Evolutionary conservation across 495 filamentous ascomycete genomes (phyloP).

Genomic region (Hypoxylon intermedium): DNA sequence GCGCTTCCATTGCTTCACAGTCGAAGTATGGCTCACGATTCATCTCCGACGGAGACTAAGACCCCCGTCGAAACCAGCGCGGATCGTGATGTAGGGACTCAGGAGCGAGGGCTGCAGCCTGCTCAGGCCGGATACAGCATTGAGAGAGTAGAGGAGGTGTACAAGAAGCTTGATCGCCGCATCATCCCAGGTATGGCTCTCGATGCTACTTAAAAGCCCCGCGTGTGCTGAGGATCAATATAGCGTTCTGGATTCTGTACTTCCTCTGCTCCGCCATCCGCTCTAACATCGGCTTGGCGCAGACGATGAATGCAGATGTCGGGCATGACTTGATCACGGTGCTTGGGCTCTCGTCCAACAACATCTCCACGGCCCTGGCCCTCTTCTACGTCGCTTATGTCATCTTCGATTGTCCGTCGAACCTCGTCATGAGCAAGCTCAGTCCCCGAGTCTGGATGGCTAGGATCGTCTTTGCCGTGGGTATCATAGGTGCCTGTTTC

Average conservation of each 20-base stretch:
- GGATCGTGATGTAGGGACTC: constrained; percentile 24
- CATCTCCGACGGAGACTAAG: constrained; percentile 41
- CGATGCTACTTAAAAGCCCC: background rate
- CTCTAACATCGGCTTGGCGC: constrained; percentile 86
- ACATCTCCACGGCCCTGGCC: constrained; percentile 82
- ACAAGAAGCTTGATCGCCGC: constrained; percentile 80
- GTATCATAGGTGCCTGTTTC: constrained; percentile 82
- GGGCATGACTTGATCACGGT: constrained; percentile 73
- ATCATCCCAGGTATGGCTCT: constrained; percentile 72
- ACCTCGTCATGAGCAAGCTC: constrained; percentile 84
- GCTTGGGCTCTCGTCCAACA: constrained; percentile 69
- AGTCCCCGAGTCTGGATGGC: constrained; percentile 93
- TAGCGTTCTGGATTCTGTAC: constrained; percentile 89
- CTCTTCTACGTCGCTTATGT: constrained; percentile 94
- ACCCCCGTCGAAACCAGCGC: constrained; percentile 26
- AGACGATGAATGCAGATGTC: constrained; percentile 80
- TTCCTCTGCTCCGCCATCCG: constrained; percentile 91
- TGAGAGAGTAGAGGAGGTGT: constrained; percentile 67
- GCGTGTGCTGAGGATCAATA: constrained; percentile 17
- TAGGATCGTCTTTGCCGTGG: constrained; percentile 86
- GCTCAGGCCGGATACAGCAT: constrained; percentile 54
- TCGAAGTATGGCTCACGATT: constrained; percentile 54
- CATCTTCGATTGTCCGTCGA: constrained; percentile 86
- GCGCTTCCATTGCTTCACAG: constrained; percentile 61
- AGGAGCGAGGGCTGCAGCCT: constrained; percentile 18